A percentile compares a stretch with the other conserved stretches of the same genome.
Conservation (phyloP, 306 rosid genomes). For the Luffa acutangula region DNA sequence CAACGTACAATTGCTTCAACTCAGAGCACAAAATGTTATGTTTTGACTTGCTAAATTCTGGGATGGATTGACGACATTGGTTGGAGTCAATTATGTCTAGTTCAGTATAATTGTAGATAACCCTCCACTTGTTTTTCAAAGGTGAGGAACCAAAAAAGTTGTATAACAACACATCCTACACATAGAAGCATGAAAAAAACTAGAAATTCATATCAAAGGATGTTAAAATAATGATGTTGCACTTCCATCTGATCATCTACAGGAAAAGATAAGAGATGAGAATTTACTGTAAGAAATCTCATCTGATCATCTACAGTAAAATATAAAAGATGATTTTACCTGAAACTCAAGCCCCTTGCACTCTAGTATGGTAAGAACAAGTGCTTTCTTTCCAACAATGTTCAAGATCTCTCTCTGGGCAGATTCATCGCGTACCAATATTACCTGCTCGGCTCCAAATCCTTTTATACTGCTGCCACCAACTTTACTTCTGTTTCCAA, state of each 20-base stretch:
- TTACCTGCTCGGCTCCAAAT: constrained; percentile 78
- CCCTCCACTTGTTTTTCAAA: constrained; percentile 53
- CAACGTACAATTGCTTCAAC: constrained; percentile 59
- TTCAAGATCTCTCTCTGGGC: constrained; percentile 31
- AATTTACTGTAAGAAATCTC: background rate
- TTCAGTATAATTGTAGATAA: constrained; percentile 57
- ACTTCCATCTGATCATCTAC: background rate
- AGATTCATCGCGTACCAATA: constrained; percentile 62
- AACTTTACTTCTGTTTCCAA: constrained; percentile 35
- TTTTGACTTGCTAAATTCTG: constrained; percentile 35
- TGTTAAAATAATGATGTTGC: background rate
- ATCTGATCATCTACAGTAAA: background rate
- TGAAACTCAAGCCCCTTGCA: constrained; percentile 91
- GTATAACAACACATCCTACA: constrained; percentile 61
- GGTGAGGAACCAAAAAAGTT: constrained; percentile 67
- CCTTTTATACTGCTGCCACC: constrained; percentile 38
- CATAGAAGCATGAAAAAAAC: background rate
- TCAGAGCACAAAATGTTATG: constrained; percentile 67
- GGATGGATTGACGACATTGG: constrained; percentile 11
- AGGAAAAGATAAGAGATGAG: background rate
- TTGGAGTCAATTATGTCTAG: constrained; percentile 35
- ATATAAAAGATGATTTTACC: constrained; percentile 23
- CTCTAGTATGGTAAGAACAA: constrained; percentile 59
- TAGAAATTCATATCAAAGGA: background rate
- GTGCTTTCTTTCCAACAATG: constrained; percentile 61